A percentile compares a stretch with the other conserved stretches of the same genome.
These are phyloP conservation scores for Sphenostylis stenocarpa DNA, from an alignment of 306 rosid genomes.

Conservation along the genomic window DNA sequence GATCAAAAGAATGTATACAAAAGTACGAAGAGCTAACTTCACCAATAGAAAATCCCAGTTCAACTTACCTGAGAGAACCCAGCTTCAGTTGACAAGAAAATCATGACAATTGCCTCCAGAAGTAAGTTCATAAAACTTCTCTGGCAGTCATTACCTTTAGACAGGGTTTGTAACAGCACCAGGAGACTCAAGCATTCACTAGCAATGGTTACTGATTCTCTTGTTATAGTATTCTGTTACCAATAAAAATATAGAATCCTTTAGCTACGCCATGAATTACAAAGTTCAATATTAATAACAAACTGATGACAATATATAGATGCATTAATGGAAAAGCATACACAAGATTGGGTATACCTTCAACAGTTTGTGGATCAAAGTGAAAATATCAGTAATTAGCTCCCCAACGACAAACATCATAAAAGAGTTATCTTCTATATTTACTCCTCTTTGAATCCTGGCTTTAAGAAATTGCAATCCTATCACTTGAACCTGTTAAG, in stretches of 20 bases:
- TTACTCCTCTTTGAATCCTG: slow-evolving; percentile 57
- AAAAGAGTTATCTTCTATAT: slow-evolving; percentile 57
- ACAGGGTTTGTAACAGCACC: slow-evolving; percentile 69
- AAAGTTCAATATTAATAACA: not conserved
- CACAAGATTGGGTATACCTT: slow-evolving; percentile 54
- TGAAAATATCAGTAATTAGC: slow-evolving; percentile 56
- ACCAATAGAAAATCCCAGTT: slow-evolving; percentile 24
- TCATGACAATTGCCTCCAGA: slow-evolving; percentile 70
- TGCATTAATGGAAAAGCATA: slow-evolving; percentile 5
- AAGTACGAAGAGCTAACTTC: slow-evolving; percentile 14
- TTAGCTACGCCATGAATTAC: slow-evolving; percentile 35
- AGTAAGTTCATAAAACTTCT: slow-evolving; percentile 67
- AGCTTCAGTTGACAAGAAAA: slow-evolving; percentile 66
- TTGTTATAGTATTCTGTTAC: slow-evolving; percentile 70
- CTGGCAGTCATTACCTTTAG: slow-evolving; percentile 65
- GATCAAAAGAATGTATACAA: slow-evolving; percentile 28
- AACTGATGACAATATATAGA: slow-evolving; percentile 10
- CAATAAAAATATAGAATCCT: slow-evolving; percentile 24
- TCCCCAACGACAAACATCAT: slow-evolving; percentile 76
- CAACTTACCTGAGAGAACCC: slow-evolving; percentile 61
- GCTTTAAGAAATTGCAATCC: slow-evolving; percentile 82
- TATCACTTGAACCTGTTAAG: slow-evolving; percentile 69
- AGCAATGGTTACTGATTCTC: slow-evolving; percentile 64
- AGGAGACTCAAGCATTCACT: slow-evolving; percentile 82
- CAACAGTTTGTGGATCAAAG: slow-evolving; percentile 55